Evolutionary conservation across 116 monocot genomes (phyloP), one percentile per base, ranked within the genome.

Genomic region (Cymodocea nodosa): DNA sequence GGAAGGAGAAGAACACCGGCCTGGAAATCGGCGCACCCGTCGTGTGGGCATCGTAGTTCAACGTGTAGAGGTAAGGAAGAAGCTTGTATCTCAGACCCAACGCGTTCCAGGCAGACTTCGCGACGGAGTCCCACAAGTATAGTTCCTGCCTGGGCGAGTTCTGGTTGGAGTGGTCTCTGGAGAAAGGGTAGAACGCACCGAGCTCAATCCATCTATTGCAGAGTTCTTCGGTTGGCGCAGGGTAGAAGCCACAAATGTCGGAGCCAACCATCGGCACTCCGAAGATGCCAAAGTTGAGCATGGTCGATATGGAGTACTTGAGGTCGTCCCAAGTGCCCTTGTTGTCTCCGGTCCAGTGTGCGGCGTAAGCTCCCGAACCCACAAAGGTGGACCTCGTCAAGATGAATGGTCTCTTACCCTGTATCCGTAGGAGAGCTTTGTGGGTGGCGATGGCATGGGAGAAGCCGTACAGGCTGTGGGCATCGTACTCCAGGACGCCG

Each of bases 331-430:
- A 98, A 6, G 88, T 89, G 1, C 88, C 97, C 76, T 91, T 83
- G 80, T 98, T 98, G 62, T 98, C 97, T 2, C 97, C 97, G 0
- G 97, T 98, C 97, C 97, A 98, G 57, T 98, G 97, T 0, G 92
- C 97, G 5, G 83, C 91, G 52, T 84, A 89, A 0, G 83, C 72
- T 9, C 97, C 97, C 0, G 97, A 91, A 1, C 97, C 97, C 0
- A 98, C 92, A 23, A 91, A 98, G 6, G 80, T 88, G 0, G 97
- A 91, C 17, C 97, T 73, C 0, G 97, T 80, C 22, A 98, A 80
- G 52, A 98, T 80, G 70, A 98, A 98, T 7, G 97, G 91, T 0
- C 97, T 67, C 71, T 85, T 85, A 12, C 88, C 86, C 34, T 78
- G 49, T 14, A 87, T 73, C 23, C 86, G 82, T 18, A 76, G 66